Conservation (phyloP, 352 stramenopile species). For the Phytopythium aichiense region DNA sequence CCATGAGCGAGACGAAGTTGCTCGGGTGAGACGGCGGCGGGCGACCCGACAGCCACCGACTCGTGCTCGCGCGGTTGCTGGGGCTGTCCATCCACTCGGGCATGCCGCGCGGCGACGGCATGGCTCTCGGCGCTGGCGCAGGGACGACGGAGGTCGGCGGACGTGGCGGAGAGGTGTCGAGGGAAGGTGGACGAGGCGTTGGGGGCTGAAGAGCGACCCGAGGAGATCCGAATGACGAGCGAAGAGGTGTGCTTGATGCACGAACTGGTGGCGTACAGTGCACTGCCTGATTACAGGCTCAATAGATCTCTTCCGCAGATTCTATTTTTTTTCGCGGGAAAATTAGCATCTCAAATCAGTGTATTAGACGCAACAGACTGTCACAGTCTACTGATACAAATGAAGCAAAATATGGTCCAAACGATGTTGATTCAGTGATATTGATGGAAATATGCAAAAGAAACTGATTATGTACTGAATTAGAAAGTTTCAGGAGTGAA, state of each 20-base stretch:
- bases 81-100: constrained; percentile 12
- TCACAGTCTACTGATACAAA: no score
- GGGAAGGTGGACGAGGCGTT: neutral
- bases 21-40: constrained; percentile 8
- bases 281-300: neutral
- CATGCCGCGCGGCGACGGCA: constrained; percentile 6
- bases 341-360: neutral
- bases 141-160: no score
- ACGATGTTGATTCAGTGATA: no score
- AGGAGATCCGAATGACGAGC: neutral
- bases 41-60: constrained; percentile 5
- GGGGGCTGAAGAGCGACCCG: neutral
- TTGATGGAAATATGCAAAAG: no score
- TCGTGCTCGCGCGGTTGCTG: constrained; percentile 8
- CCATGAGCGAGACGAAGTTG: neutral
- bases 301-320: neutral
- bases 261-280: neutral
- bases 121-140: neutral
- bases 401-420: no score
- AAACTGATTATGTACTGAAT: neutral
- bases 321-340: neutral
- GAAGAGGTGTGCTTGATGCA: neutral
- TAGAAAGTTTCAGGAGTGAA: neutral
- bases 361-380: no score
- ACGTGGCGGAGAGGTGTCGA: neutral